Conservation (phyloP, 768 basidiomycete species). For the Mycena capillaripes region DNA sequence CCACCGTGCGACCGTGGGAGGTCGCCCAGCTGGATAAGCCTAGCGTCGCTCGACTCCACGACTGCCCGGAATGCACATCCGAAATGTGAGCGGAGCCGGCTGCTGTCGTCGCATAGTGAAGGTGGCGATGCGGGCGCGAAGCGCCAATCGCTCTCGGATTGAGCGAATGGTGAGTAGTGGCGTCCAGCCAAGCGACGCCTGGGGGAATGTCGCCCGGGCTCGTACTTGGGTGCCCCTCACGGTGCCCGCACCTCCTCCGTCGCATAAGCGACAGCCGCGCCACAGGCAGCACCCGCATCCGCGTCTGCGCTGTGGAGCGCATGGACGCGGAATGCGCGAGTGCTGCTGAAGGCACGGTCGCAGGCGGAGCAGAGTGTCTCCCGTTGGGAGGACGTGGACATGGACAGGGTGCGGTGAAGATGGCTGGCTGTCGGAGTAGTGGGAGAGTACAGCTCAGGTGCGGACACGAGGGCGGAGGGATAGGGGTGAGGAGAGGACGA, state of each 20-base stretch:
- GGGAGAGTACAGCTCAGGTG: not conserved
- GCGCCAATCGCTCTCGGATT: too few relatives aligned
- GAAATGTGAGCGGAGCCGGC: too few relatives aligned
- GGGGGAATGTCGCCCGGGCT: too few relatives aligned
- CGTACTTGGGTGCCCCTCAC: not conserved
- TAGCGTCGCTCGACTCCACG: too few relatives aligned
- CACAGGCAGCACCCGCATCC: constrained; percentile 22
- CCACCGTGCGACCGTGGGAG: not conserved
- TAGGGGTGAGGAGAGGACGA: constrained; percentile 7
- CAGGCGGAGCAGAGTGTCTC: constrained; percentile 32
- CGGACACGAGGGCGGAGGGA: not conserved
- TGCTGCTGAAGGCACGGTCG: constrained; percentile 29
- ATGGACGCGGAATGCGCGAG: constrained; percentile 31
- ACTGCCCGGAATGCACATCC: too few relatives aligned
- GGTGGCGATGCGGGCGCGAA: too few relatives aligned
- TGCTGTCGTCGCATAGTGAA: too few relatives aligned
- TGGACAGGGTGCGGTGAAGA: constrained; percentile 9
- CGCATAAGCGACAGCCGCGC: constrained; percentile 33
- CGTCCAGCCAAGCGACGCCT: too few relatives aligned
- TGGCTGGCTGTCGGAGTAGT: constrained; percentile 7
- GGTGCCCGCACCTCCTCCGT: constrained; percentile 24
- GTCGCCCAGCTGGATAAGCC: too few relatives aligned
- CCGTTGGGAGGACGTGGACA: not conserved
- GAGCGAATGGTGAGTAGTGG: too few relatives aligned
- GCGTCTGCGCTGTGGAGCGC: constrained; percentile 12